phyloP scores from a whole-genome alignment of 202 grass and related monocot genomes.

The Eragrostis tef region DNA sequence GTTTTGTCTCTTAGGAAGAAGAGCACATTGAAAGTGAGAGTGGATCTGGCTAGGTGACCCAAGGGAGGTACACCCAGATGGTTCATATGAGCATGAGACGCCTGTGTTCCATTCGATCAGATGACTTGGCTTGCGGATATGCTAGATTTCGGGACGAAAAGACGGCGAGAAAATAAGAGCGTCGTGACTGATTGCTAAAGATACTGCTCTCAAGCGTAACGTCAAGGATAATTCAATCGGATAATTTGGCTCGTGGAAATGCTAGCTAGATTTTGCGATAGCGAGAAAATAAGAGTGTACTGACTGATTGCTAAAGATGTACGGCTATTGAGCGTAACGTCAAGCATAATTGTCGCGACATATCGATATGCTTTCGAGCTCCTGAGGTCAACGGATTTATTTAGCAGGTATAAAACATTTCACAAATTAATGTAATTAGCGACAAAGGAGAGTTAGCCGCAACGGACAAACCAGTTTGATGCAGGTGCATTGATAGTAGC shows the following conservation, averaged over 20 bases:
- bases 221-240: neutral
- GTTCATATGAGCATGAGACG: accelerated
- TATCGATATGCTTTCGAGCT: too few relatives aligned
- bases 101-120: accelerated
- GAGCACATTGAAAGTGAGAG: conserved; percentile 22
- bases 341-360: too few relatives aligned
- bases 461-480: neutral
- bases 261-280: too few relatives aligned
- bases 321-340: too few relatives aligned
- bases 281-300: too few relatives aligned
- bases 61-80: neutral
- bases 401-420: neutral
- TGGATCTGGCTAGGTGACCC: neutral
- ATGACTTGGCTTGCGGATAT: accelerated
- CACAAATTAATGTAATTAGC: neutral
- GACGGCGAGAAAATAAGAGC: accelerated
- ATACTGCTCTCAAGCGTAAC: accelerated
- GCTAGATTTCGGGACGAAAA: accelerated
- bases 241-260: too few relatives aligned
- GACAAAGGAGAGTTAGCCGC: accelerated
- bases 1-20: conserved; percentile 30
- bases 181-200: accelerated
- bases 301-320: too few relatives aligned
- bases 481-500: too few relatives aligned
- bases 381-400: too few relatives aligned